Percentiles rank a stretch among this genome's conserved stretches.
These are phyloP conservation scores for Phytophthora parvispora DNA, from an alignment of 352 stramenopile species.

Conservation along the genomic window DNA sequence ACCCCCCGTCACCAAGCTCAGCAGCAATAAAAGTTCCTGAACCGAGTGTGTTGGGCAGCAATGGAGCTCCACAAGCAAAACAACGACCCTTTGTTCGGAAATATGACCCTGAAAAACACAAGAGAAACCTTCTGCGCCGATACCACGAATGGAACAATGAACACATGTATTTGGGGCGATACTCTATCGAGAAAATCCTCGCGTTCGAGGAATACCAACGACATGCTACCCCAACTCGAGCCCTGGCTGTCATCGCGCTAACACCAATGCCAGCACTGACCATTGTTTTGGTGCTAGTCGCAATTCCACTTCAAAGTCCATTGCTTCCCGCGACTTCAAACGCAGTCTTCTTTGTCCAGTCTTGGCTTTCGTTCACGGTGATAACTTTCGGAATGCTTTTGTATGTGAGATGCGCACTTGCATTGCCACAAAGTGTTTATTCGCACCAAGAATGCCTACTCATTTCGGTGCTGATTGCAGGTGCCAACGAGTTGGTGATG, in stretches of 20 bases:
- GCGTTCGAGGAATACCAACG: slow-evolving; percentile 30
- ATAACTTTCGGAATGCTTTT: slow-evolving; percentile 12
- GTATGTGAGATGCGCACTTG: slow-evolving; percentile 13
- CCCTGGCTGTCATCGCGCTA: slow-evolving; percentile 11
- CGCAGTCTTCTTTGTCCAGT: slow-evolving; percentile 10
- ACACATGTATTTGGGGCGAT: slow-evolving; percentile 38
- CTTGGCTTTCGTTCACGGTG: slow-evolving; percentile 1
- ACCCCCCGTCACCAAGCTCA: background rate
- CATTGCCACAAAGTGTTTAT: slow-evolving; percentile 10
- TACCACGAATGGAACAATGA: slow-evolving; percentile 35
- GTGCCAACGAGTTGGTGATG: slow-evolving; percentile 18
- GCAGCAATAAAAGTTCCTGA: background rate
- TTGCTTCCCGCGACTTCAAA: background rate
- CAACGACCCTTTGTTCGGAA: background rate
- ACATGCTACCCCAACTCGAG: background rate
- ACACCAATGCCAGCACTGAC: slow-evolving; percentile 3
- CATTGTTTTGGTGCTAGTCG: background rate
- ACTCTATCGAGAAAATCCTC: slow-evolving; percentile 27
- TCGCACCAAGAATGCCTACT: slow-evolving; percentile 4
- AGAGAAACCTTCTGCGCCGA: background rate
- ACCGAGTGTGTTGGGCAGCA: background rate
- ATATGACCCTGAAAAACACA: background rate
- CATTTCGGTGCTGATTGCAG: slow-evolving; percentile 7
- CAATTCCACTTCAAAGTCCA: slow-evolving; percentile 17
- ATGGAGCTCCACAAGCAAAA: background rate